Evolutionary conservation across 2,329 filamentous ascomycete species (phyloP).

Genomic region (Aschersonia sp.): DNA sequence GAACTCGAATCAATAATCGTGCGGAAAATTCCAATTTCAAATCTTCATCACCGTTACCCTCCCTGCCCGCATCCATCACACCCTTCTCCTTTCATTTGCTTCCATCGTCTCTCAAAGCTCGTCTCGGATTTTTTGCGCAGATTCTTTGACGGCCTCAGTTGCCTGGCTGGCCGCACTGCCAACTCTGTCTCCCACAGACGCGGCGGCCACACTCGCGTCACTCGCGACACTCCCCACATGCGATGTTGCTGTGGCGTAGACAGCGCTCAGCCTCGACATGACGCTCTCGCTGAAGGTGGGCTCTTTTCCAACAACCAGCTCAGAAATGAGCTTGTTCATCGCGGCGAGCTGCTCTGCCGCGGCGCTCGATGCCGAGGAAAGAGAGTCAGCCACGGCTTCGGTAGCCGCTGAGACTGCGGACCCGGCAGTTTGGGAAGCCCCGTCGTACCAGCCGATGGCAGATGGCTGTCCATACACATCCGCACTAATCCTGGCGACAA

Average conservation of each 20-base stretch:
- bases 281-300: conserved; percentile 72
- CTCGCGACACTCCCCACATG: conserved; percentile 30
- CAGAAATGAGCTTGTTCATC: conserved; percentile 58
- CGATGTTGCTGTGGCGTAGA: conserved; percentile 53
- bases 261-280: conserved; percentile 53
- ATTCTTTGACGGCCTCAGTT: conserved; percentile 27
- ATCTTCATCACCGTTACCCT: too few relatives aligned
- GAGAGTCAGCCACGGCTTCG: conserved; percentile 20
- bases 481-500: conserved; percentile 47
- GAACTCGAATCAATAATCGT: too few relatives aligned
- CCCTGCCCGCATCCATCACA: too few relatives aligned
- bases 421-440: conserved; percentile 30
- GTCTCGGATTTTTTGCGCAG: conserved; percentile 20
- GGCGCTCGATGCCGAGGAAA: conserved; percentile 41
- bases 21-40: too few relatives aligned
- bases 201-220: conserved; percentile 17
- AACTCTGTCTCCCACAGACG: conserved; percentile 19
- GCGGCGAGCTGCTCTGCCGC: conserved; percentile 51
- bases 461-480: conserved; percentile 56
- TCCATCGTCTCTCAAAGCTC: conserved; percentile 17
- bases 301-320: conserved; percentile 64
- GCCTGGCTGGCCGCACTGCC: conserved; percentile 23
- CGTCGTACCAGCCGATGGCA: conserved; percentile 40
- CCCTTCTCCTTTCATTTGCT: too few relatives aligned
- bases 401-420: conserved; percentile 48